Evolutionary conservation across 495 filamentous ascomycete species (phyloP).

Genomic region (Pyrenula massariospora): DNA sequence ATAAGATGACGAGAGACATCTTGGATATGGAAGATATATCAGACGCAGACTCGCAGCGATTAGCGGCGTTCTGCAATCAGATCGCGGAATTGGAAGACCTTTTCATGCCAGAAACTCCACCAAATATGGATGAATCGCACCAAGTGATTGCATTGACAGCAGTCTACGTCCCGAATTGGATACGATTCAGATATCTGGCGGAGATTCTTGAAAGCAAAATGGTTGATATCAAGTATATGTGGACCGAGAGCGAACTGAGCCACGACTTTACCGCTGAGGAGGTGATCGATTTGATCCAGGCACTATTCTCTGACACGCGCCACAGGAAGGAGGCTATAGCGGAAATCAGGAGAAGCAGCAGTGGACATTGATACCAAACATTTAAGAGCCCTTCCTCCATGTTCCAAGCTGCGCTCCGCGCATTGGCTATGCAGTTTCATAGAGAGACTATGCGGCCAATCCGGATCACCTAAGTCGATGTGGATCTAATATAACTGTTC

Average conservation of each 20-base stretch:
- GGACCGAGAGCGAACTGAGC: constrained; percentile 74
- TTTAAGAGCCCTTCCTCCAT: too few relatives aligned
- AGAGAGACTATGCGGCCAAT: too few relatives aligned
- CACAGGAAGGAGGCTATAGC: constrained; percentile 62
- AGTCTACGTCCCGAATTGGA: constrained; percentile 73
- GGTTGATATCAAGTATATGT: constrained; percentile 78
- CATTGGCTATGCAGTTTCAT: too few relatives aligned
- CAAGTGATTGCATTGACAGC: constrained; percentile 52
- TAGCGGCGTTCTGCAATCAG: constrained; percentile 59
- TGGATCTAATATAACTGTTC: too few relatives aligned
- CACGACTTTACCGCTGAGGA: constrained; percentile 76
- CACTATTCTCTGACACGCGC: constrained; percentile 83
- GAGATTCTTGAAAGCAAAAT: constrained; percentile 86
- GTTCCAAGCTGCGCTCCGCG: too few relatives aligned
- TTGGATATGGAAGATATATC: constrained; percentile 80
- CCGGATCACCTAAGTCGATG: too few relatives aligned
- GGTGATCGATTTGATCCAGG: constrained; percentile 75
- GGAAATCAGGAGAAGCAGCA: constrained; percentile 49
- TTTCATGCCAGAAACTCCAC: constrained; percentile 47
- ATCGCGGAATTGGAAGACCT: constrained; percentile 63
- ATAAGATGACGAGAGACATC: constrained; percentile 72
- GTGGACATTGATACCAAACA: neutral
- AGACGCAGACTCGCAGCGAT: constrained; percentile 71
- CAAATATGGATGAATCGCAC: constrained; percentile 16
- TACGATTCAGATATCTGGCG: constrained; percentile 77